Percentiles rank a stretch among this genome's conserved stretches.
Evolutionary conservation across 768 basidiomycete genomes (phyloP).

Genomic region (Suillus placidus): DNA sequence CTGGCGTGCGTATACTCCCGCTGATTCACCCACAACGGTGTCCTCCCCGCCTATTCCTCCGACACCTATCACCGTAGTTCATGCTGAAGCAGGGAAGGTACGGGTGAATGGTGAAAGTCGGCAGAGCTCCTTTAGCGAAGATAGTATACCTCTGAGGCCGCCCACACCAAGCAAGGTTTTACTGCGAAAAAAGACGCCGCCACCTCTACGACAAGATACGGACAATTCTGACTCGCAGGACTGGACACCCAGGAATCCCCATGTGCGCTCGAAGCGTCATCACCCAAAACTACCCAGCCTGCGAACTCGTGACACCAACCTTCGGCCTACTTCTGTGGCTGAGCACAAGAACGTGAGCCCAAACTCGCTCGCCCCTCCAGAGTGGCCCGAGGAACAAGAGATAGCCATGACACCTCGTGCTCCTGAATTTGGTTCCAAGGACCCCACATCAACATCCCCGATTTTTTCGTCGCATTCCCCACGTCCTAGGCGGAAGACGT

Average conservation of each 20-base stretch:
- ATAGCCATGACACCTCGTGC: slow-evolving; percentile 59
- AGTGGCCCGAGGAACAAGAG: slow-evolving; percentile 58
- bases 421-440: slow-evolving; percentile 45
- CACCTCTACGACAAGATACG: slow-evolving; percentile 20
- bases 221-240: slow-evolving; percentile 55
- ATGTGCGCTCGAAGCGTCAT: slow-evolving; percentile 57
- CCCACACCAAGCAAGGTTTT: slow-evolving; percentile 33
- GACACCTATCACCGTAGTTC: slow-evolving; percentile 38
- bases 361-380: slow-evolving; percentile 48
- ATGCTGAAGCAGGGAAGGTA: slow-evolving; percentile 26
- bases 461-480: slow-evolving; percentile 28
- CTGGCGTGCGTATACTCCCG: slow-evolving; percentile 35
- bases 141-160: slow-evolving; percentile 26
- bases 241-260: slow-evolving; percentile 40
- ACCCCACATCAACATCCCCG: slow-evolving; percentile 31
- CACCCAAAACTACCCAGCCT: slow-evolving; percentile 49
- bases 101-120: slow-evolving; percentile 33
- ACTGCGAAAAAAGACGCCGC: slow-evolving; percentile 43
- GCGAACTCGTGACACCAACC: slow-evolving; percentile 40
- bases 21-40: slow-evolving; percentile 43
- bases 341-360: slow-evolving; percentile 47
- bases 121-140: slow-evolving; percentile 33
- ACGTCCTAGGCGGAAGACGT: slow-evolving; percentile 30
- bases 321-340: slow-evolving; percentile 20
- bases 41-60: slow-evolving; percentile 42